phyloP scores from a whole-genome alignment of 2,329 filamentous ascomycete species.

The Cercospora zeina region DNA sequence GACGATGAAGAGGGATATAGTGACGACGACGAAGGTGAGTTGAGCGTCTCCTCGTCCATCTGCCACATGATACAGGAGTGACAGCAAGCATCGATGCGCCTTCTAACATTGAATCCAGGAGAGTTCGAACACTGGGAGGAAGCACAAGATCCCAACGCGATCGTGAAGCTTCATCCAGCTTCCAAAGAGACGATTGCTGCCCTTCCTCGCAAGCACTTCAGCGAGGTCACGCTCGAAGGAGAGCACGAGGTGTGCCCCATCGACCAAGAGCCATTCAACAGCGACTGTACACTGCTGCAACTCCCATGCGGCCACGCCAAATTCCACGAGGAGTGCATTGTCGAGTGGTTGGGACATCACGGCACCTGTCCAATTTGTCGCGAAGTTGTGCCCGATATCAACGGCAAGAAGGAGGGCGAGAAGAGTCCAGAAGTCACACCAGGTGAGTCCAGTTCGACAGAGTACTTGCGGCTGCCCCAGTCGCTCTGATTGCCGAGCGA shows the following conservation, averaged over 20 bases:
- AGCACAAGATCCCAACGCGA: slow-evolving; percentile 32
- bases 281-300: slow-evolving; percentile 23
- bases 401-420: slow-evolving; percentile 2
- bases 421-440: neutral
- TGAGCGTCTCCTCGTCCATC: neutral
- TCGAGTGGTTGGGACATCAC: slow-evolving; percentile 29
- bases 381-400: slow-evolving; percentile 16
- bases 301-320: slow-evolving; percentile 31
- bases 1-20: slow-evolving; percentile 16
- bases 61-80: no score
- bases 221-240: slow-evolving; percentile 16
- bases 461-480: neutral
- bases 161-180: slow-evolving; percentile 22
- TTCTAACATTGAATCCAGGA: neutral
- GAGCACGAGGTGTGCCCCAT: slow-evolving; percentile 26
- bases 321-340: slow-evolving; percentile 29
- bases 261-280: slow-evolving; percentile 24
- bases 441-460: neutral
- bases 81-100: neutral
- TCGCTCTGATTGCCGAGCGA: neutral
- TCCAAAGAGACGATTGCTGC: slow-evolving; percentile 27
- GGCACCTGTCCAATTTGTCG: slow-evolving; percentile 33
- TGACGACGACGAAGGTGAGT: slow-evolving; percentile 8
- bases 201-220: slow-evolving; percentile 24
- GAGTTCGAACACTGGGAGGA: slow-evolving; percentile 31